Conservation (phyloP, 2,329 filamentous ascomycete species). For the Fusarium temperatum region DNA sequence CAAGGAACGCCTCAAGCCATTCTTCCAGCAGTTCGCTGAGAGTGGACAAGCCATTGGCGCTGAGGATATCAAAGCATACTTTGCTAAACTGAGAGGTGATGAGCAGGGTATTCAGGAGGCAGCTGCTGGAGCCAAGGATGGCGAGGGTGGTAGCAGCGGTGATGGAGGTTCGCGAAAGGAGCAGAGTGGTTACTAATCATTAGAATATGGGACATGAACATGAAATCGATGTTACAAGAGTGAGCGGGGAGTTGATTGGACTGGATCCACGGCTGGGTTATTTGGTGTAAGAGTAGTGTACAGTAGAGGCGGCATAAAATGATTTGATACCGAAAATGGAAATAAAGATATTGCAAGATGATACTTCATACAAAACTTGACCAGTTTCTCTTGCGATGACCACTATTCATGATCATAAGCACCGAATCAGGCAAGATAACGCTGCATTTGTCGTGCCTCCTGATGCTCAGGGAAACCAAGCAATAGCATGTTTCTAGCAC, state of each 20-base stretch:
- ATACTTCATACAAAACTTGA: background rate
- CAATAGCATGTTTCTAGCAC: background rate
- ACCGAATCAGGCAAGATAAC: background rate
- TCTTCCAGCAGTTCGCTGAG: constrained; percentile 93
- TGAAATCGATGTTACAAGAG: background rate
- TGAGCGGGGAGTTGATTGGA: background rate
- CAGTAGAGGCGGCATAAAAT: background rate
- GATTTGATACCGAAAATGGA: background rate
- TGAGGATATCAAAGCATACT: constrained; percentile 96
- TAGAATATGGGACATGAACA: background rate
- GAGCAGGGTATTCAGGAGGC: constrained; percentile 75
- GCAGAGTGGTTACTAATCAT: constrained; percentile 61
- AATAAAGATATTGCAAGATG: background rate
- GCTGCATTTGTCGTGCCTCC: background rate
- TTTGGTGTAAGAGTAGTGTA: constrained; percentile 27
- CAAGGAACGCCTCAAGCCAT: constrained; percentile 94
- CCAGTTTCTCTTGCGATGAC: too few relatives aligned
- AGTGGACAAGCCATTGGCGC: constrained; percentile 88
- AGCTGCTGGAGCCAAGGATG: constrained; percentile 51
- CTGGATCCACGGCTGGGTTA: background rate
- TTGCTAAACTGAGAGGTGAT: constrained; percentile 92
- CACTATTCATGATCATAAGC: background rate
- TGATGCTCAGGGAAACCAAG: background rate
- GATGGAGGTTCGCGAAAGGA: constrained; percentile 55
- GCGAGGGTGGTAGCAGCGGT: constrained; percentile 35